Evolutionary conservation across 768 basidiomycete genomes (phyloP), one percentile per base, ranked within the genome.

Genomic region (Suillus cothurnatus): DNA sequence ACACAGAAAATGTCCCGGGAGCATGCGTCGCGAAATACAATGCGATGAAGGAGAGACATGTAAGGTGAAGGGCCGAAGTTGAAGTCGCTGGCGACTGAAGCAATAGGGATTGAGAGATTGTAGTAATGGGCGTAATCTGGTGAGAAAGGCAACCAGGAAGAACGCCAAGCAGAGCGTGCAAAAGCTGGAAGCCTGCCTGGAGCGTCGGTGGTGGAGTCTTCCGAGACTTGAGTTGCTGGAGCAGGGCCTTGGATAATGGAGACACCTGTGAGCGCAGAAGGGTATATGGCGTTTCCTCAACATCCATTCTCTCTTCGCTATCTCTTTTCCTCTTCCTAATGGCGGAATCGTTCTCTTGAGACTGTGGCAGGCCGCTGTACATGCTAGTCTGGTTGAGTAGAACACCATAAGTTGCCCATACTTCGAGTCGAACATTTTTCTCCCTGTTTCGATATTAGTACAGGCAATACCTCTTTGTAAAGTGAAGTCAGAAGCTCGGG

Each of bases 401-500:
- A 1, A 84, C 79, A 39, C 85, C 86, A 73, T 96, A 96, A 1
- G 97, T 91, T 0, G 89, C 82, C 91, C 97, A 96, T 19, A 99
- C 84, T 74, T 99, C 97, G 34, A 97, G 80, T 38, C 92, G 86
- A 36, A 99, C 97, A 5, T 92, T 97, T 72, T 95, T 92, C 78
- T 99, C 97, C 52, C 97, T 90, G 75, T 99, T 96, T 86, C 3
- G 94, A 90, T 64, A 97, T 95, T 60, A 99, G 83, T 11, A 93
- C 85, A 0, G 95, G 95, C 3, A 94, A 93, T 12, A 97, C 89
- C 9, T 87, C 86, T 71, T 87, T 91, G 81, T 94, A 97, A 60
- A 97, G 84, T 2, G 88, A 80, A 17, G 82, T 77, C 26, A 98
- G 84, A 2, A 95, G 84, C 72, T 98, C 97, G 1, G 95, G 94